Base-by-base conservation (phyloP, 1,284 basidiomycete genomes). In the Athelia sp. region DNA sequence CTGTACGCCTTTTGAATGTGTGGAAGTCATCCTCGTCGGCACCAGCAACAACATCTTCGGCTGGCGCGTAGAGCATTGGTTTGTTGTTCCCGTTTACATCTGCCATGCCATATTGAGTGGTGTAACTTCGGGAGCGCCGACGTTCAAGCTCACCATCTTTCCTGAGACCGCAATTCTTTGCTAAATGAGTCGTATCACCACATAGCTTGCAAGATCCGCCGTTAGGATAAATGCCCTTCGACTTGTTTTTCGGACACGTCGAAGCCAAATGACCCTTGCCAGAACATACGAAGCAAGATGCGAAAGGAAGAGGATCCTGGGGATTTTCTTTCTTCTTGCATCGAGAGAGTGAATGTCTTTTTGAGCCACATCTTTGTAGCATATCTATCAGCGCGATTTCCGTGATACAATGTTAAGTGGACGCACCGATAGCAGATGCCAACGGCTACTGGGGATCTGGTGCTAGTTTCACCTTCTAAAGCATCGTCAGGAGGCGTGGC, bases 11-110 rank as follows among this genome's bases (percentile, higher is more conserved):
- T 58, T 84, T 84, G 61, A 91, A 76, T 4, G 74, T 75, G 66
- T 94, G 93, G 69, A 95, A 96, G 62, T 96, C 93, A 62, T 96
- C 93, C 67, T 97, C 93, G 62, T 96, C 93, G 1, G 93, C 86
- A 11, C 92, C 91, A 0, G 78, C 81, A 38, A 73, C 75, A 34
- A 62, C 62, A 2, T 78, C 78, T 2, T 74, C 76, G 24, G 24
- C 49, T 4, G 26, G 9, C 9, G 21, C n/a, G 18, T 22, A 46
- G 19, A 32, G 26, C 35, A 43, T 18, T 23, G 43, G 15, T 22
- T n/a, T 56, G 26, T 62, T 55, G 9, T 57, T 57, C 23, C 64
- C 60, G 14, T 58, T 52, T 6, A 54, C 44, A 50, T 64, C 69
- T 71, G 43, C 9, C 4, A 40, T 44, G 50, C 19, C 15, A 56